Percentiles rank a stretch among this genome's conserved stretches.
These are phyloP conservation scores for Kazachstania bromeliacearum DNA, from an alignment of 805 yeast genomes.

Conservation along the genomic window DNA sequence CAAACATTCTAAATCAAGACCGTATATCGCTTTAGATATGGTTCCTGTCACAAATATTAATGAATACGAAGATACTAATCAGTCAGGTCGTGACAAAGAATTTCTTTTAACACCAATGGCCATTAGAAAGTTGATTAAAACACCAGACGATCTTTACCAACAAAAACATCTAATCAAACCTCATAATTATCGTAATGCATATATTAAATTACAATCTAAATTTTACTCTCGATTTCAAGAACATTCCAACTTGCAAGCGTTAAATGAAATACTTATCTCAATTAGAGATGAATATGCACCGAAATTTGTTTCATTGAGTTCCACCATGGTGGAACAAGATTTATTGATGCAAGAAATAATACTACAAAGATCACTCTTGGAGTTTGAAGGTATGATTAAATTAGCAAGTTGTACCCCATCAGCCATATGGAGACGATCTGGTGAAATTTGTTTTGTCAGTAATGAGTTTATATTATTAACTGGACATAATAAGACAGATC, in stretches of 20 bases:
- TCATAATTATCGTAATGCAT: conserved; percentile 19
- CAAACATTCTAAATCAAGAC: conserved; percentile 14
- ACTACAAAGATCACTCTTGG: conserved; percentile 47
- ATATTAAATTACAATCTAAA: conserved; percentile 10
- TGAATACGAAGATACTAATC: not conserved
- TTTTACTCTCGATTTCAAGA: conserved; percentile 1
- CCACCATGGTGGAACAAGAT: conserved; percentile 63
- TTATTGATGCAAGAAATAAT: conserved; percentile 51
- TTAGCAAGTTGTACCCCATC: conserved; percentile 63
- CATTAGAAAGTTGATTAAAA: conserved; percentile 16
- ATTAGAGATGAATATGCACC: conserved; percentile 44
- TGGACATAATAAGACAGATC: conserved; percentile 49
- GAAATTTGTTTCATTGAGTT: conserved; percentile 67
- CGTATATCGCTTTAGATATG: conserved; percentile 18
- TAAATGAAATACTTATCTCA: not conserved
- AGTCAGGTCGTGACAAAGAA: no score
- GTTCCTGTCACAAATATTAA: not conserved
- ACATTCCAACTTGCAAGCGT: not conserved
- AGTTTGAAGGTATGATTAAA: conserved; percentile 41
- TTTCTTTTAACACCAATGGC: conserved; percentile 11
- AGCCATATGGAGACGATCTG: conserved; percentile 78
- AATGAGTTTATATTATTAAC: conserved; percentile 64
- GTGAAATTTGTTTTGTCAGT: conserved; percentile 72
- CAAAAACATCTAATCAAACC: conserved; percentile 15
- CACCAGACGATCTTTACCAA: conserved; percentile 16